Evolutionary conservation across 306 rosid genomes (phyloP).

Genomic region (Sphenostylis stenocarpa): DNA sequence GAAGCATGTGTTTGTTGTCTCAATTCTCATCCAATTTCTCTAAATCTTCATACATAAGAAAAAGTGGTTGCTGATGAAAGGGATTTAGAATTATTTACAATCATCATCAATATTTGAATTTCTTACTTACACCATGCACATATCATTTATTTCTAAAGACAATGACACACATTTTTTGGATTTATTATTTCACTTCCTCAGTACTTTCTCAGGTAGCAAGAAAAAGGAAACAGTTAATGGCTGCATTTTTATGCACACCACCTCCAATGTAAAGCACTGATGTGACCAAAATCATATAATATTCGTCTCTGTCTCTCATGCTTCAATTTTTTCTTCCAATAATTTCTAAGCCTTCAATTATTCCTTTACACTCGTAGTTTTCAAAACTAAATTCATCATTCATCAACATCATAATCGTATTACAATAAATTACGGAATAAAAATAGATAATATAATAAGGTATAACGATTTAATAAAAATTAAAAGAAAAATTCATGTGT

Average conservation of each 20-base stretch:
- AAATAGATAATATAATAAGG: too few relatives aligned
- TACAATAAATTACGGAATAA: too few relatives aligned
- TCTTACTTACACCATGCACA: too few relatives aligned
- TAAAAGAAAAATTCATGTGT: too few relatives aligned
- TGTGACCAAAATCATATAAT: conserved; percentile 26
- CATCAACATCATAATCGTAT: too few relatives aligned
- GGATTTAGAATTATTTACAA: too few relatives aligned
- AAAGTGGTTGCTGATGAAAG: neutral
- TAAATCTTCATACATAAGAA: conserved; percentile 9
- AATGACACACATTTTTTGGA: neutral
- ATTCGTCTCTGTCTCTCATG: neutral
- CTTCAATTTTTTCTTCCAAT: neutral
- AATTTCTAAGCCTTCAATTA: neutral
- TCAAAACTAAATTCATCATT: too few relatives aligned
- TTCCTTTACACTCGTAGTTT: too few relatives aligned
- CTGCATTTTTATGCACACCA: neutral
- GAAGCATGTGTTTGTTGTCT: conserved; percentile 28
- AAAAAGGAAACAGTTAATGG: neutral
- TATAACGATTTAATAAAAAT: too few relatives aligned
- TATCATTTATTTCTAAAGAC: too few relatives aligned
- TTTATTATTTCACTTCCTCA: neutral
- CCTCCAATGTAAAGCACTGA: conserved; percentile 16
- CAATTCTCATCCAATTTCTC: neutral
- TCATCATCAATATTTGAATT: too few relatives aligned
- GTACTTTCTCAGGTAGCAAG: neutral